Base-by-base conservation (phyloP, 805 yeast genomes). In the Phaffomyces thermotolerans region DNA sequence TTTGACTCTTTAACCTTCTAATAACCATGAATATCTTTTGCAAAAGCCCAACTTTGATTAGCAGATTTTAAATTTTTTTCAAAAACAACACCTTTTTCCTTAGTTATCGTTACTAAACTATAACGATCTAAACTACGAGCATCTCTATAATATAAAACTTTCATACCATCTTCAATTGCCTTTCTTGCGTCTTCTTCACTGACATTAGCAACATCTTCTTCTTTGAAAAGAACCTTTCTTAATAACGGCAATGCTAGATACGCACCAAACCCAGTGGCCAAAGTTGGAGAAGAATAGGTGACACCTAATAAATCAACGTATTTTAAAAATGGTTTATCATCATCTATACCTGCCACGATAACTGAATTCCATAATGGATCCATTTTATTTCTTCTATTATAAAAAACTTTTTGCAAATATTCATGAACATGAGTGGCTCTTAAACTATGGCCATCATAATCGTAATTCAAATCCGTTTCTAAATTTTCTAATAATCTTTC, bases 181-280 rank as follows among this genome's bases (percentile, higher is more conserved):
- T 75, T 72, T 47, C 83, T 74, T 2, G 97, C 99, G 39, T 84
- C 79, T 46, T 74, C 82, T 60, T 86, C 84, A 32, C 76, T 68
- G 25, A 88, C 75, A 34, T 79, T 80, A 34, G 66, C 73, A 46
- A 76, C 85, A 57, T 89, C 96, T 24, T 73, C 79, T 54, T 89
- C 97, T 35, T 71, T 67, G 46, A 88, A 95, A 31, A 84, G 86
- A 46, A 82, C 75, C 61, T 84, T 80, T 69, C 99, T 81, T 61
- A 93, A 73, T 56, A 93, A 67, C 23, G 99, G 99, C 36, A 89
- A 67, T 4, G 99, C 99, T 64, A 93, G 73, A 64, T 93, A 90
- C 10, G 95, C 84, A 46, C 99, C 99, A 62, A 89, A 91, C 1
- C 99, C 99, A 4, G 98, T 90, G 37, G 97, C 96, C 45, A 93